Evolutionary conservation across 2,329 filamentous ascomycete species (phyloP).

Genomic region (Xylaria multiplex): DNA sequence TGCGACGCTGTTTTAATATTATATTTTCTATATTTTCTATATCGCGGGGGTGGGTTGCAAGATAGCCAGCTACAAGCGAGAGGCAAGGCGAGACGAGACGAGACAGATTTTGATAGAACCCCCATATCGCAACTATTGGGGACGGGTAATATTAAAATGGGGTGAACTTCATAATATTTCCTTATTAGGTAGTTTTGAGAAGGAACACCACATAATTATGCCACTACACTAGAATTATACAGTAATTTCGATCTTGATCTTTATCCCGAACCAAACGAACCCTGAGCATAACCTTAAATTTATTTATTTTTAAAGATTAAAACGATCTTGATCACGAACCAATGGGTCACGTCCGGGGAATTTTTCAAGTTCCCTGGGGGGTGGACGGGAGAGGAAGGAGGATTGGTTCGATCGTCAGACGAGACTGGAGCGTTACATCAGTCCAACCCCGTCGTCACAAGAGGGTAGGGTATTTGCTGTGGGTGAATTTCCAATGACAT

Average conservation of each 20-base stretch:
- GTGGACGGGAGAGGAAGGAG: constrained; percentile 33
- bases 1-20: constrained; percentile 25
- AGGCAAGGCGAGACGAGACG: background rate
- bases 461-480: constrained; percentile 27
- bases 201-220: constrained; percentile 13
- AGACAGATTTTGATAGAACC: background rate
- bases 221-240: background rate
- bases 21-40: background rate
- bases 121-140: background rate
- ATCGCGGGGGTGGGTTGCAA: constrained; percentile 14
- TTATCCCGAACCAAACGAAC: background rate
- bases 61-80: constrained; percentile 22
- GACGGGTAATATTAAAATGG: background rate
- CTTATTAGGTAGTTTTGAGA: background rate
- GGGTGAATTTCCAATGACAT: constrained; percentile 29
- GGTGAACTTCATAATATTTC: background rate
- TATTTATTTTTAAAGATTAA: background rate
- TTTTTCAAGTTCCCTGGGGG: constrained; percentile 22
- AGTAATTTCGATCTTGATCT: constrained; percentile 1
- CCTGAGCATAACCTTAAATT: background rate
- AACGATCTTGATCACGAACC: constrained; percentile 17
- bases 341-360: constrained; percentile 29
- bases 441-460: constrained; percentile 17
- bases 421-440: constrained; percentile 27
- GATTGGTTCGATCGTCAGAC: constrained; percentile 23